A percentile compares a stretch with the other conserved stretches of the same genome.
Conservation (phyloP, 2,329 filamentous ascomycete genomes). For the Claviceps lovelessii region DNA sequence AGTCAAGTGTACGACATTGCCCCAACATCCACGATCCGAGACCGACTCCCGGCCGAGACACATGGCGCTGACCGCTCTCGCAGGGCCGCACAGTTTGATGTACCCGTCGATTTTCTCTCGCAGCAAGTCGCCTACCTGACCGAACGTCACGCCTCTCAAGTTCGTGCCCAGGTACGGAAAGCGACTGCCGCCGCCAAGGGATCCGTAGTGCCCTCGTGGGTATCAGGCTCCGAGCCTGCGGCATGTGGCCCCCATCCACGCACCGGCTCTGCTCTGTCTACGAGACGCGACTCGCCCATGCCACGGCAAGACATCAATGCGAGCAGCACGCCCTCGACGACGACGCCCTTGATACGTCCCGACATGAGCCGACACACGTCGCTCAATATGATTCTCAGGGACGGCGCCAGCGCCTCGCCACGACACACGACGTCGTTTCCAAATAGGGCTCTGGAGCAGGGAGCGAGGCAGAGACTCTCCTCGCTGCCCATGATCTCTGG, state of each 20-base stretch:
- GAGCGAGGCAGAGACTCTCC: constrained; percentile 26
- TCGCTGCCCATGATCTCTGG: constrained; percentile 27
- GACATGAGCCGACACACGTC: constrained; percentile 34
- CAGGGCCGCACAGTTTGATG: constrained; percentile 64
- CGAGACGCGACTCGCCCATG: constrained; percentile 43
- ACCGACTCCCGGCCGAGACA: constrained; percentile 9
- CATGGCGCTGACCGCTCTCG: constrained; percentile 6
- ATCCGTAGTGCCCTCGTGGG: constrained; percentile 42
- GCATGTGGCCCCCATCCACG: constrained; percentile 21
- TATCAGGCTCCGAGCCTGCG: constrained; percentile 34
- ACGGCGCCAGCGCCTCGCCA: constrained; percentile 18
- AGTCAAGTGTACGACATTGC: constrained; percentile 47
- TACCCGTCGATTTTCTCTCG: constrained; percentile 75
- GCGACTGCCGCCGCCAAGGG: constrained; percentile 44
- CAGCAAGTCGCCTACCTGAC: constrained; percentile 92
- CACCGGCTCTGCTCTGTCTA: constrained; percentile 39
- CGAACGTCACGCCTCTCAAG: constrained; percentile 77
- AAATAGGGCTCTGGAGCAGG: constrained; percentile 15
- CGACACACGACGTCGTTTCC: constrained; percentile 8
- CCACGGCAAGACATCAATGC: constrained; percentile 31
- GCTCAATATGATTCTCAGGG: constrained; percentile 28
- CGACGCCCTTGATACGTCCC: constrained; percentile 25
- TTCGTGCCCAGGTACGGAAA: constrained; percentile 78
- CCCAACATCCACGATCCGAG: background rate
- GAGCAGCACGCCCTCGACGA: constrained; percentile 28